phyloP scores from a whole-genome alignment of 148 eudicot species.

The Rhododendron simsii region DNA sequence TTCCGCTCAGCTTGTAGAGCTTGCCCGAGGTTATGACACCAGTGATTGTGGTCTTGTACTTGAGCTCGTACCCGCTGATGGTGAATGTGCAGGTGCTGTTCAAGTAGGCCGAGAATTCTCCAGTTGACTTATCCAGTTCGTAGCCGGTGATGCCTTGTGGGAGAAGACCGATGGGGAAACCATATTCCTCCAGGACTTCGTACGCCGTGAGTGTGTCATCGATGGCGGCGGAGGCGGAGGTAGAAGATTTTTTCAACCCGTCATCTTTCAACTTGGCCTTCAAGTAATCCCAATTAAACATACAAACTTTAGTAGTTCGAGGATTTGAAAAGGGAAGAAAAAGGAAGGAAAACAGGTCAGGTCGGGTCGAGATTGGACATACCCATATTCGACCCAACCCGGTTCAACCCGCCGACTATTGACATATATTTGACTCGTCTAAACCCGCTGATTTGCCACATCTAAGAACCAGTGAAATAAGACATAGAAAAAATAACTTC shows the following conservation, averaged over 20 bases:
- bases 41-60: constrained; percentile 24
- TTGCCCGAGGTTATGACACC: constrained; percentile 26
- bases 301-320: too few relatives aligned
- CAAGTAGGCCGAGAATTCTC: constrained; percentile 20
- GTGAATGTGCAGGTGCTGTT: constrained; percentile 23
- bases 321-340: too few relatives aligned
- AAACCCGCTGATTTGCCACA: too few relatives aligned
- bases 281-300: too few relatives aligned
- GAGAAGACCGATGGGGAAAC: constrained; percentile 31
- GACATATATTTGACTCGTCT: too few relatives aligned
- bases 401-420: too few relatives aligned
- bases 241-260: too few relatives aligned
- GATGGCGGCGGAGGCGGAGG: constrained; percentile 1
- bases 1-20: constrained; percentile 25
- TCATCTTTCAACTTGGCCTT: too few relatives aligned
- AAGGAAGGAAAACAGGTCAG: too few relatives aligned
- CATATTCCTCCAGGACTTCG: constrained; percentile 9
- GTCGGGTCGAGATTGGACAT: too few relatives aligned
- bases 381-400: too few relatives aligned
- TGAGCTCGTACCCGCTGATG: constrained; percentile 21
- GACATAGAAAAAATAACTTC: too few relatives aligned
- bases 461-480: background rate
- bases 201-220: constrained; percentile 12
- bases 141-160: constrained; percentile 25
- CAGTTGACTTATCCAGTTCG: constrained; percentile 27